These are phyloP conservation scores for Botrytis aclada DNA, from an alignment of 2,329 filamentous ascomycete species.

Conservation along the genomic window DNA sequence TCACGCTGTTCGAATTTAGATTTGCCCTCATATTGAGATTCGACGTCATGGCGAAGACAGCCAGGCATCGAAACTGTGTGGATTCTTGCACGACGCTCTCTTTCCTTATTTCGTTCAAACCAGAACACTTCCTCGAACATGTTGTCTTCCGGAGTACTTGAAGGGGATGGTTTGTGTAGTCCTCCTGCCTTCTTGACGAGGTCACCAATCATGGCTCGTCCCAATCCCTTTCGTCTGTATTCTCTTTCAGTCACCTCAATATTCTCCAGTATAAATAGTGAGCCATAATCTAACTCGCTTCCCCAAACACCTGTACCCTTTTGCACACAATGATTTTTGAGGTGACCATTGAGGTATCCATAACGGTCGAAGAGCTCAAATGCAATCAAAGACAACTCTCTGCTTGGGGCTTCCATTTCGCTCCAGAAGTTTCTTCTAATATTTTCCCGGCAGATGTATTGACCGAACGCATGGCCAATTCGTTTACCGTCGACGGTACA, in stretches of 20 bases:
- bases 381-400: constrained; percentile 37
- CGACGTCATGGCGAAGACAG: constrained; percentile 27
- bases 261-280: constrained; percentile 32
- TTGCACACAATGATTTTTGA: constrained; percentile 33
- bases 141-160: not conserved
- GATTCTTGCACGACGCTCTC: constrained; percentile 18
- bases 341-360: constrained; percentile 39
- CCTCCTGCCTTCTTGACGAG: not conserved
- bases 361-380: constrained; percentile 42
- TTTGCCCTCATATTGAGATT: constrained; percentile 28
- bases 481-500: constrained; percentile 22
- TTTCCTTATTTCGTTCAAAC: not conserved
- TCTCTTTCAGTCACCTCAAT: not conserved
- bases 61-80: constrained; percentile 27
- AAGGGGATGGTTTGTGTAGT: not conserved
- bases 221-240: not conserved
- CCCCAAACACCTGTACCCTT: constrained; percentile 37
- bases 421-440: constrained; percentile 37
- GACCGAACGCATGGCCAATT: constrained; percentile 31
- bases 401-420: constrained; percentile 37
- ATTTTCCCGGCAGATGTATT: constrained; percentile 29
- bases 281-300: constrained; percentile 34
- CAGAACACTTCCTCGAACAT: not conserved
- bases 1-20: constrained; percentile 25
- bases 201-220: not conserved